Conservation (phyloP, 345 rosid genomes). For the Lenwebbia sp. region DNA sequence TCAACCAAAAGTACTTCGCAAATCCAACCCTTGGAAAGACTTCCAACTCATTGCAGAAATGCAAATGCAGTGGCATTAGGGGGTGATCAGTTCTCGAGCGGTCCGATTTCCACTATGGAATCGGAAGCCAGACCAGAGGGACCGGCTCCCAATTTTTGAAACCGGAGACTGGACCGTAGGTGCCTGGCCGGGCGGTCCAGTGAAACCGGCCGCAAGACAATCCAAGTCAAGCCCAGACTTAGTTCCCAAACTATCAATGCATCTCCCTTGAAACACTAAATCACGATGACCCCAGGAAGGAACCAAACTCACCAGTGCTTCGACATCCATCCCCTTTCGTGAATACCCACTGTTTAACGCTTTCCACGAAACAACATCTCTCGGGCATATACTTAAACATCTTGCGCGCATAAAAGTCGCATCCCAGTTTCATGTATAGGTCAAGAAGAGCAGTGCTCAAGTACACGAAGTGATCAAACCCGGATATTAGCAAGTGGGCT, state of each 20-base stretch:
- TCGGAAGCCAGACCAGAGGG: too few species aligned
- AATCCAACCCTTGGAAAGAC: neutral
- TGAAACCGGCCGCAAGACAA: neutral
- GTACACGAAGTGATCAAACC: conserved; percentile 33
- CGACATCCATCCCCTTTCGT: conserved; percentile 30
- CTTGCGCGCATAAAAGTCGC: conserved; percentile 17
- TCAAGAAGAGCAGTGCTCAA: conserved; percentile 44
- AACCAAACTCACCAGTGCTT: conserved; percentile 45
- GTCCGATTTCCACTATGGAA: too few species aligned
- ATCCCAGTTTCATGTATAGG: conserved; percentile 31
- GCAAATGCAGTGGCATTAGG: neutral
- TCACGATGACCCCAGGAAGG: conserved; percentile 46
- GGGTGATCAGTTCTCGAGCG: too few species aligned
- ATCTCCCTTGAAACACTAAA: conserved; percentile 43
- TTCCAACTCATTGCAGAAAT: neutral
- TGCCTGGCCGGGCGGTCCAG: too few species aligned
- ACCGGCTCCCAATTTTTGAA: too few species aligned
- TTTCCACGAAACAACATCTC: conserved; percentile 66
- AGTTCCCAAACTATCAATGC: conserved; percentile 43
- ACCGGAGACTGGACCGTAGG: too few species aligned
- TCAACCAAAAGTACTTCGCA: neutral
- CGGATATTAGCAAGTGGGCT: conserved; percentile 41
- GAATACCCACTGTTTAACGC: conserved; percentile 67
- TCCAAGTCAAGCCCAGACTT: conserved; percentile 46
- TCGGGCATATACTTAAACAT: conserved; percentile 56